A percentile compares a stretch with the other conserved stretches of the same genome.
Conservation (phyloP, 129 eudicot species). For the Cynara cardunculus region DNA sequence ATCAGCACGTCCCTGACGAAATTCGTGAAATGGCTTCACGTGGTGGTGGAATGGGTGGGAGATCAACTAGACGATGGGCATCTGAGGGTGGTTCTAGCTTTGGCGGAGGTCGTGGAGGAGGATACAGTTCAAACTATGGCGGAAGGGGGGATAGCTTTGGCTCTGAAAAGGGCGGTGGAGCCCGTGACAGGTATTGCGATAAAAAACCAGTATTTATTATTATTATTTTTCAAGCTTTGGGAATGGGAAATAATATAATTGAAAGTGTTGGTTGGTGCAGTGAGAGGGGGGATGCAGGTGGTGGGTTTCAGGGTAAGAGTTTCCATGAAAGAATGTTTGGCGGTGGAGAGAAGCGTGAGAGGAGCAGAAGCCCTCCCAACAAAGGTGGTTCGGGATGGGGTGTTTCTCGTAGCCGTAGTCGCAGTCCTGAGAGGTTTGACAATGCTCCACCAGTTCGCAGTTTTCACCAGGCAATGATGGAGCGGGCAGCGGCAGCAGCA, state of each 20-base stretch:
- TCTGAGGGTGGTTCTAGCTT: conserved; percentile 58
- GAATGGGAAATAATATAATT: neutral
- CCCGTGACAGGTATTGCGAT: conserved; percentile 44
- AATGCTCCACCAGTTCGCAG: conserved; percentile 43
- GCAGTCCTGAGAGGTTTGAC: conserved; percentile 49
- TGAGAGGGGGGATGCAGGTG: conserved; percentile 34
- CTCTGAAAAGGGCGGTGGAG: conserved; percentile 26
- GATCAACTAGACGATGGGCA: conserved; percentile 61
- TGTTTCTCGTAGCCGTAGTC: conserved; percentile 45
- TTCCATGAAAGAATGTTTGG: conserved; percentile 54
- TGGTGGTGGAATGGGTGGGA: conserved; percentile 82
- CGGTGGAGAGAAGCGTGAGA: conserved; percentile 23
- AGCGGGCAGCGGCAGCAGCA: conserved; percentile 27
- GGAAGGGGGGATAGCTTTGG: conserved; percentile 64
- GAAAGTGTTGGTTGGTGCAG: conserved; percentile 14
- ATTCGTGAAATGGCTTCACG: conserved; percentile 80
- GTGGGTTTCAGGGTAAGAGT: conserved; percentile 46
- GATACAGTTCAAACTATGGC: conserved; percentile 41
- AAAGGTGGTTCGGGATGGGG: conserved; percentile 48
- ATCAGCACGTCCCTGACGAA: conserved; percentile 76
- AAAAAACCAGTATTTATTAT: neutral
- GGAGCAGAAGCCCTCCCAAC: conserved; percentile 39
- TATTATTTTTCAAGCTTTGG: neutral
- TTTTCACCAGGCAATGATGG: conserved; percentile 58
- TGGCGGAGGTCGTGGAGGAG: conserved; percentile 65